Base-by-base conservation (phyloP, 768 basidiomycete genomes). In the Leccinum broughii region DNA sequence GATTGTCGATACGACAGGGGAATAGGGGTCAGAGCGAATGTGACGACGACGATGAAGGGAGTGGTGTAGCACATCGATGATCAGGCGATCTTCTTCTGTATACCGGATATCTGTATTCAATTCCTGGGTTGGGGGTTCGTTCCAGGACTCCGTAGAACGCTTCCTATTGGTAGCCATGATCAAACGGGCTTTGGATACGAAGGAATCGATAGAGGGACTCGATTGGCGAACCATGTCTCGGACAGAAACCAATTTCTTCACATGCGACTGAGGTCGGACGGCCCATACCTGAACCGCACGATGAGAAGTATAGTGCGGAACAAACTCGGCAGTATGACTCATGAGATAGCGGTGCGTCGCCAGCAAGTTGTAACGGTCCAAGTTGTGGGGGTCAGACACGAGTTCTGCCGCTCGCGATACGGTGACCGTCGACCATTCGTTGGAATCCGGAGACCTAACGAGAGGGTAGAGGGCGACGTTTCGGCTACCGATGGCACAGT, bases 311-410 rank as follows among this genome's bases (percentile, higher is more conserved):
- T 74, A 67, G 22, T 81, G 73, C 4, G 85, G 81, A 17, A 86
- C 69, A 64, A 87, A 95, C 37, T 82, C 74, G 9, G 76, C 50
- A 2, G 83, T 67, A 20, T 80, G 68, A 7, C 76, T 70, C 81
- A 92, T 85, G 63, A 95, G 76, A 63, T 82, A 81, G 60, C 83
- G 84, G 73, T 95, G 91, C 0, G 85, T 68, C 14, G 80, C 81
- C 34, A 83, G 64, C 48, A 74, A 71, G n/a, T 79, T 80, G 55
- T 84, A 77, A 54, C 53, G 57, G 30, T 63, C 60, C 54, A 60
- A 35, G 20, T 54, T 62, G 30, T 48, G 6, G 11, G 77, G 72
- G 39, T 71, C 64, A 57, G 74, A 68, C 24, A 88, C 62, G 37
- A 83, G 68, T 28, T 75, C 60, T 6, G 84, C 82, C 13, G 84